Evolutionary conservation across 2,329 filamentous ascomycete species (phyloP).

Genomic region (Pseudocercospora fuligena): DNA sequence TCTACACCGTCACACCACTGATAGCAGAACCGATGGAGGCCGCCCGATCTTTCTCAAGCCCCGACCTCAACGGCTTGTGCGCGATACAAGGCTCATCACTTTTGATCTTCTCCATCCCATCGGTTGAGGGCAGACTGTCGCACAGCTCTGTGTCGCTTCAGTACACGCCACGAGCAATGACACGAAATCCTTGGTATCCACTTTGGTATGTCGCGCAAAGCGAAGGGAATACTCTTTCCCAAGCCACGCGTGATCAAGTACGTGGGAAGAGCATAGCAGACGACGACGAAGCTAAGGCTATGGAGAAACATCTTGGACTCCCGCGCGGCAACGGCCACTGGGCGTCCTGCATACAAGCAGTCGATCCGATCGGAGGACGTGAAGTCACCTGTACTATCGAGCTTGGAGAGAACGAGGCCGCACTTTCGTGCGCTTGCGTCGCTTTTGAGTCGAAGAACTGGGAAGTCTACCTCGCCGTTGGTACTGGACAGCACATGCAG

Average conservation of each 20-base stretch:
- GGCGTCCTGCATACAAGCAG: slow-evolving; percentile 92
- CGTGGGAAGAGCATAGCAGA: slow-evolving; percentile 28
- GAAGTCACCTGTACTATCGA: slow-evolving; percentile 75
- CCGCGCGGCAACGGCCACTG: slow-evolving; percentile 82
- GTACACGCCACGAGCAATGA: slow-evolving; percentile 87
- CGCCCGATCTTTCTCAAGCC: slow-evolving; percentile 95
- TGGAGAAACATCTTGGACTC: slow-evolving; percentile 79
- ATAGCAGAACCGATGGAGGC: slow-evolving; percentile 77
- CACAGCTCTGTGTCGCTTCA: slow-evolving; percentile 66
- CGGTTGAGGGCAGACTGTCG: slow-evolving; percentile 34
- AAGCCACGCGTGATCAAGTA: slow-evolving; percentile 64
- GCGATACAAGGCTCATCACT: slow-evolving; percentile 35
- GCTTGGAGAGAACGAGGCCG: slow-evolving; percentile 86
- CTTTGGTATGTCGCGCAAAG: slow-evolving; percentile 94
- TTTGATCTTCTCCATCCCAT: slow-evolving; percentile 71
- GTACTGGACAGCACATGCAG: slow-evolving; percentile 85
- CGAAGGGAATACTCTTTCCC: slow-evolving; percentile 88
- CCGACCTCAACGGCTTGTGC: slow-evolving; percentile 62
- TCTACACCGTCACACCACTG: slow-evolving; percentile 89
- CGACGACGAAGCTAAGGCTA: slow-evolving; percentile 26
- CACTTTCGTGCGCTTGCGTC: slow-evolving; percentile 82
- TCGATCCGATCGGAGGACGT: slow-evolving; percentile 70
- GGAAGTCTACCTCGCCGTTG: slow-evolving; percentile 90
- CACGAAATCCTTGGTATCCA: slow-evolving; percentile 84
- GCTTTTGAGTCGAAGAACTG: slow-evolving; percentile 87